phyloP scores from a whole-genome alignment of 257 asterid genomes.

The Solanum peruvianum region DNA sequence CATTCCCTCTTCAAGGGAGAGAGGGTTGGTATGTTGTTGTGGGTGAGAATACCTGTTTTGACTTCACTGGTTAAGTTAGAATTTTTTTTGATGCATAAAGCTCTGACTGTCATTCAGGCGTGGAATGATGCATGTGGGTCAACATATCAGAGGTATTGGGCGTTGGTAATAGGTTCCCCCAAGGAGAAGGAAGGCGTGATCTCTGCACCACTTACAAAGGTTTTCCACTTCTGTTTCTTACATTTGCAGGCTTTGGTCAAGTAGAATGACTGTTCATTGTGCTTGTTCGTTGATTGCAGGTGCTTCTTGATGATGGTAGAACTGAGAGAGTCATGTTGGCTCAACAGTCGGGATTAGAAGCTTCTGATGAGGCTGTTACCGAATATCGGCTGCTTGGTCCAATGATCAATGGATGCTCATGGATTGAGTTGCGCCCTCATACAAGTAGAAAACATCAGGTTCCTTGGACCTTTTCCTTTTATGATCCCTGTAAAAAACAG shows the following conservation, averaged over 20 bases:
- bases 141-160: constrained; percentile 75
- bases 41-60: neutral
- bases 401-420: constrained; percentile 82
- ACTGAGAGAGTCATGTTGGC: constrained; percentile 83
- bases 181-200: constrained; percentile 78
- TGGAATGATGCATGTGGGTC: constrained; percentile 62
- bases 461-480: neutral
- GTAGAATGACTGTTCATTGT: neutral
- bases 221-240: constrained; percentile 3
- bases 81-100: neutral
- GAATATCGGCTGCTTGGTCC: constrained; percentile 91
- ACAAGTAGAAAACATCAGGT: constrained; percentile 95
- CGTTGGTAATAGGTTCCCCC: constrained; percentile 84
- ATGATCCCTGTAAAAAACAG: neutral
- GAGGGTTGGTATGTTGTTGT: neutral
- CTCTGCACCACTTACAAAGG: constrained; percentile 75
- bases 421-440: constrained; percentile 76
- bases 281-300: constrained; percentile 29
- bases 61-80: neutral
- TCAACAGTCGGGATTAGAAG: constrained; percentile 58
- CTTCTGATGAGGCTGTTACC: constrained; percentile 81
- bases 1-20: neutral
- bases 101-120: constrained; percentile 27
- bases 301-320: constrained; percentile 69
- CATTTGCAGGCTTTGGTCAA: neutral